Evolutionary conservation across 257 asterid species (phyloP), one percentile per base, ranked within the genome.

Genomic region (Echium plantagineum): DNA sequence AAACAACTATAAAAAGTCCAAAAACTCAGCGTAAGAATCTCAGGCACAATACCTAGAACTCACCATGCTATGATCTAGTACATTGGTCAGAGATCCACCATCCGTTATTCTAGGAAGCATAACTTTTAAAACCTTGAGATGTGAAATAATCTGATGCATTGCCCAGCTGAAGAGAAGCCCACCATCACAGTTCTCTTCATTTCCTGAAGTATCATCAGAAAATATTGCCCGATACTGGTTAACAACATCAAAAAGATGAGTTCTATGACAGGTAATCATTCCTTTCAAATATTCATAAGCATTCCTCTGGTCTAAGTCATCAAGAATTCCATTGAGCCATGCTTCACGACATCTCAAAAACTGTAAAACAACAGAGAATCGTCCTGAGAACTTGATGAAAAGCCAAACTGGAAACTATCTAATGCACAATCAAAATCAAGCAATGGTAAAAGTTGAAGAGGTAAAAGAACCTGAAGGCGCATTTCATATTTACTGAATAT

Each of bases 151-250:
- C 74, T 91, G 98, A 75, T 93, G 98, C 96, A 84, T 82, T 73
- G 97, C 94, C 98, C 98, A 93, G 78, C 85, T 94, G 77, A 85
- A 93, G 62, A 93, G 89, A 75, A 93, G 97, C 64, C 98, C 97
- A 7, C 98, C 98, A 70, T 93, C 98, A 65, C 83, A 77, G 72
- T 89, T 93, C 74, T 86, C 97, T 80, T 93, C 98, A 75, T 77
- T 89, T 68, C 89, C 95, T 57, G 97, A 85, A 26, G 97, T 82
- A 77, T 85, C 95, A 80, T 93, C 97, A 24, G 94, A 84, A 38
- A 93, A 93, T 73, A 86, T 93, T 49, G 98, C 97, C 70, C 98
- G 85, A 71, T 93, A 93, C 71, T 93, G 98, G 85, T 84, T 93
- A 75, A 93, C 96, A 71, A 93, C 97, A 71, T 93, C 97, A 76